Conservation (phyloP, 352 stramenopile species). For the Globisporangium irregulare region DNA sequence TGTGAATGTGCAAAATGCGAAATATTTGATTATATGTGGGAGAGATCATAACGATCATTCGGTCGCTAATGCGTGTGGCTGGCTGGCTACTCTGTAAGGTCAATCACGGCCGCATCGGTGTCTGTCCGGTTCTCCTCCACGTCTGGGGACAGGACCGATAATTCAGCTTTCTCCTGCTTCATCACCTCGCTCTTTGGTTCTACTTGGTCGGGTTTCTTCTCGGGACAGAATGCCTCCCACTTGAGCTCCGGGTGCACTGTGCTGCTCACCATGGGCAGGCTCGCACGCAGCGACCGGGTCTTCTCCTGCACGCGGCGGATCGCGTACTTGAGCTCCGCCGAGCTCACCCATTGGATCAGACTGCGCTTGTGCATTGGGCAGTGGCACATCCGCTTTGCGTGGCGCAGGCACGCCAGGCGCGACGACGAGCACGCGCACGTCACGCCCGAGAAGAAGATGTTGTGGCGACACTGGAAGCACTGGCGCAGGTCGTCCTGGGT, state of each 20-base stretch:
- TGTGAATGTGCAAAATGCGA: constrained; percentile 4
- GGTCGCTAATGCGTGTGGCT: too few relatives aligned
- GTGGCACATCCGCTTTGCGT: constrained; percentile 61
- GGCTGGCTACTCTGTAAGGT: background rate
- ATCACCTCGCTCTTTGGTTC: background rate
- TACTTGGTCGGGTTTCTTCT: background rate
- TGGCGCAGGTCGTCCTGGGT: constrained; percentile 64
- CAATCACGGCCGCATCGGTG: background rate
- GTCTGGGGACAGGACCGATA: background rate
- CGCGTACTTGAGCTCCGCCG: constrained; percentile 56
- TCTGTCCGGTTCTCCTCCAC: background rate
- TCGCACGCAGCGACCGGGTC: constrained; percentile 34
- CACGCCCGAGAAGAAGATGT: constrained; percentile 79
- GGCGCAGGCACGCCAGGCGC: constrained; percentile 59
- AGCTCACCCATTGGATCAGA: constrained; percentile 66
- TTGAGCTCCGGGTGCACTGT: constrained; percentile 4
- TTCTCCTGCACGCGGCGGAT: constrained; percentile 73
- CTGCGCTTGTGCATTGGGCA: constrained; percentile 53
- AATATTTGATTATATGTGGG: constrained; percentile 2
- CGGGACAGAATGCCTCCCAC: constrained; percentile 1
- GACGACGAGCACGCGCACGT: constrained; percentile 61
- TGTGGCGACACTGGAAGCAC: constrained; percentile 71
- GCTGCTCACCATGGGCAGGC: constrained; percentile 12
- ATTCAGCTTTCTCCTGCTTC: constrained; percentile 4
- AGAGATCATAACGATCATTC: background rate